These are phyloP conservation scores for Xylaria castorea DNA, from an alignment of 495 filamentous ascomycete genomes.

Conservation along the genomic window DNA sequence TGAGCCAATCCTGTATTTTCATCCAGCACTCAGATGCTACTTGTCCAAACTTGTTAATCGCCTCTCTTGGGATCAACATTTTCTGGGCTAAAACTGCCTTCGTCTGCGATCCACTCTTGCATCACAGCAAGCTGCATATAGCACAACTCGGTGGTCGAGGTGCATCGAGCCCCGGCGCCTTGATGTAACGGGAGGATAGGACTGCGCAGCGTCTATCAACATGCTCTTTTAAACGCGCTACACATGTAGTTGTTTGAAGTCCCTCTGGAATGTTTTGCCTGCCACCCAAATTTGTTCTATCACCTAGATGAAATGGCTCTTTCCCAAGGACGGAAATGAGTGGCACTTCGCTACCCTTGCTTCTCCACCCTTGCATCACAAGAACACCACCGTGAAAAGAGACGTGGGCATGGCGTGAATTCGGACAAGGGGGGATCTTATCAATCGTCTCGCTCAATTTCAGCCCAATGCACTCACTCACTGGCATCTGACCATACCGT, in stretches of 20 bases:
- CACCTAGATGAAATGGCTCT: slow-evolving; percentile 2
- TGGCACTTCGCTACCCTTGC: neutral
- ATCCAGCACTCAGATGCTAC: neutral
- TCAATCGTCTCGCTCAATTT: neutral
- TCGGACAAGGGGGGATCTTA: neutral
- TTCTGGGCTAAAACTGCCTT: neutral
- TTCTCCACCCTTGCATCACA: neutral
- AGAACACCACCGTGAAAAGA: neutral
- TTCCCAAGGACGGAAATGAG: neutral
- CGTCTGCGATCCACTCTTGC: neutral
- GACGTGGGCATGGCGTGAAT: neutral
- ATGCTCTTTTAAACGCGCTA: slow-evolving; percentile 2
- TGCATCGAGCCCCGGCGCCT: neutral
- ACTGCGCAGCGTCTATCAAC: neutral
- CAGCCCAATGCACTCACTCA: slow-evolving; percentile 2
- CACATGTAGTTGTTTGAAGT: neutral
- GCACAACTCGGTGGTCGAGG: neutral
- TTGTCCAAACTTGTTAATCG: neutral
- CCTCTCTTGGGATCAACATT: neutral
- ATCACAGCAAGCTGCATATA: slow-evolving; percentile 6
- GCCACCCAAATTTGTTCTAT: neutral
- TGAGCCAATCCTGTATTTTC: neutral
- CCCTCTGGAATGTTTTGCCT: neutral
- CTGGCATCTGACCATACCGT: neutral
- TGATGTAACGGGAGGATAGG: neutral